Evolutionary conservation across 257 asterid species (phyloP).

Genomic region (Penstemon davidsonii): DNA sequence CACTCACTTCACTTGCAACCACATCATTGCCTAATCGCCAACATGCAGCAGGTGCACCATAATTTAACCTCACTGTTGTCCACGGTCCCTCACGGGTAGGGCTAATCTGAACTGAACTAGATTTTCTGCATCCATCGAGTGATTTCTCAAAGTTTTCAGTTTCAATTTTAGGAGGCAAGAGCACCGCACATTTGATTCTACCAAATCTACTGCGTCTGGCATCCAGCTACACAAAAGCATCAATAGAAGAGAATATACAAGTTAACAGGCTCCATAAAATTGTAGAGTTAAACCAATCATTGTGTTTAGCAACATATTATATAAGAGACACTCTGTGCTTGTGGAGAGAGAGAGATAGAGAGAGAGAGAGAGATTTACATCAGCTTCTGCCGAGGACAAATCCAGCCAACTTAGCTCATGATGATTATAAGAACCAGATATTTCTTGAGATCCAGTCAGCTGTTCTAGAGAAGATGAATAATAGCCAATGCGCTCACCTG

Average conservation of each 20-base stretch:
- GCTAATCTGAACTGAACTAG: conserved; percentile 82
- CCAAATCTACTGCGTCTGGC: conserved; percentile 39
- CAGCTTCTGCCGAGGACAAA: conserved; percentile 58
- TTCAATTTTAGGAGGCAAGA: conserved; percentile 50
- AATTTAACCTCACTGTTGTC: conserved; percentile 81
- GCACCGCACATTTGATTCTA: conserved; percentile 67
- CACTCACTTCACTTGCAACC: conserved; percentile 94
- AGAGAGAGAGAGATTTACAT: conserved; percentile 43
- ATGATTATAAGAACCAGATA: conserved; percentile 31
- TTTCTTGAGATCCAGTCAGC: conserved; percentile 45
- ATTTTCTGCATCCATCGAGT: conserved; percentile 38
- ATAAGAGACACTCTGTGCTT: conserved; percentile 12
- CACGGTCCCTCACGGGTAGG: conserved; percentile 88
- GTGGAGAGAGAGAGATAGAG: conserved; percentile 13
- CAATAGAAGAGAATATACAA: conserved; percentile 17
- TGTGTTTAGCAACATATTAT: background rate
- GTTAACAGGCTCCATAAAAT: conserved; percentile 4
- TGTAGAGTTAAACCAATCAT: conserved; percentile 6
- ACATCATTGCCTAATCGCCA: conserved; percentile 75
- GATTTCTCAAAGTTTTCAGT: conserved; percentile 41
- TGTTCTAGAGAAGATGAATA: conserved; percentile 60
- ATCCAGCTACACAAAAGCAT: conserved; percentile 48
- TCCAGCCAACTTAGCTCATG: conserved; percentile 67
- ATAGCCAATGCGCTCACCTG: conserved; percentile 74
- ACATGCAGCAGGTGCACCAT: conserved; percentile 94